Evolutionary conservation across 2,329 filamentous ascomycete genomes (phyloP).

Genomic region (Xylaria sp.): DNA sequence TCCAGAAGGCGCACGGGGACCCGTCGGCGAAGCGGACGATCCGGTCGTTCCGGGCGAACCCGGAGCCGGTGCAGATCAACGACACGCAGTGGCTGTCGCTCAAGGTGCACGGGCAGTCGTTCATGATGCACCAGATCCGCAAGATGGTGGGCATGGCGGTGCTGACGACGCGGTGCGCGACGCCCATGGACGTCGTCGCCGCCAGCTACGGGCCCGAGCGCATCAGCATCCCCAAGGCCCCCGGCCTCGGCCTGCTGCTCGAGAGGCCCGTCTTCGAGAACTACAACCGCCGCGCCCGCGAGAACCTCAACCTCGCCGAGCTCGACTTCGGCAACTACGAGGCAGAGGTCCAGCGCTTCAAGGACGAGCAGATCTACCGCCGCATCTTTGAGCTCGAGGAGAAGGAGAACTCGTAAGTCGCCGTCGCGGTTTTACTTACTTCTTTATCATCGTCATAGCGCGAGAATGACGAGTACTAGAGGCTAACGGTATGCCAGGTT

Average conservation of each 20-base stretch:
- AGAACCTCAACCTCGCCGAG: conserved; percentile 64
- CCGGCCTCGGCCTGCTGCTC: conserved; percentile 82
- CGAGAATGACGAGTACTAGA: neutral
- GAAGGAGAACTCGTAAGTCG: conserved; percentile 76
- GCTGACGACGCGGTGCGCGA: conserved; percentile 81
- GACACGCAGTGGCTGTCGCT: conserved; percentile 94
- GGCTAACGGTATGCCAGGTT: conserved; percentile 55
- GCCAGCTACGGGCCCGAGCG: conserved; percentile 73
- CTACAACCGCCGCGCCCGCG: conserved; percentile 76
- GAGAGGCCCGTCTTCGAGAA: conserved; percentile 89
- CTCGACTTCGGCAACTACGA: conserved; percentile 82
- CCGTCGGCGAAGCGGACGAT: conserved; percentile 87
- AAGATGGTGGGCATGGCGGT: conserved; percentile 98
- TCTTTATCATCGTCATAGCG: neutral
- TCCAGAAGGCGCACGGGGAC: conserved; percentile 81
- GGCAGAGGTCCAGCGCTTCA: conserved; percentile 82
- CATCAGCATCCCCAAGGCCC: conserved; percentile 92
- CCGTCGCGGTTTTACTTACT: conserved; percentile 28
- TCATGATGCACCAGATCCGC: conserved; percentile 99
- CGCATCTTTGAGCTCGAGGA: conserved; percentile 90
- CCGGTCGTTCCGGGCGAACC: conserved; percentile 83
- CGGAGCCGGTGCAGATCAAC: conserved; percentile 78
- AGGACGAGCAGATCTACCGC: conserved; percentile 88
- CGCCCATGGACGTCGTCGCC: conserved; percentile 68
- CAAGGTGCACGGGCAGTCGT: conserved; percentile 95